phyloP scores from a whole-genome alignment of 1,284 basidiomycete species.

The Cutaneotrichosporon sp. region DNA sequence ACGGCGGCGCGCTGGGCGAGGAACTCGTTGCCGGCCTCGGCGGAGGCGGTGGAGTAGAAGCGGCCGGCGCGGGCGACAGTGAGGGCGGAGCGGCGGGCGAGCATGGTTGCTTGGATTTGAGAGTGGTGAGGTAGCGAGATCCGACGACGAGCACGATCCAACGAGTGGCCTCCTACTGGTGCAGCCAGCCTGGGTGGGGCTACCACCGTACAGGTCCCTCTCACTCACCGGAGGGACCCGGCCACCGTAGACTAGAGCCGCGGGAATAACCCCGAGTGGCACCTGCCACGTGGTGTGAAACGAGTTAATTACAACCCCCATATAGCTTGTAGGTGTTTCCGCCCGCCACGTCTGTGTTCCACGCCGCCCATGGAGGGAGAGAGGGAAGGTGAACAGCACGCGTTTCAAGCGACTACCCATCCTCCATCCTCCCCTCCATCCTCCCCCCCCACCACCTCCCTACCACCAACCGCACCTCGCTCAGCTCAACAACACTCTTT shows the following conservation, averaged over 20 bases:
- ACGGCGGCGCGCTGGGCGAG: slow-evolving; percentile 39
- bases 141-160: slow-evolving; percentile 10
- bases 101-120: slow-evolving; percentile 20
- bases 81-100: slow-evolving; percentile 25
- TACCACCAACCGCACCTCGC: too few relatives aligned
- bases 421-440: too few relatives aligned
- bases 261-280: background rate
- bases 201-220: slow-evolving; percentile 3
- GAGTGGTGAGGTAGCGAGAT: slow-evolving; percentile 12
- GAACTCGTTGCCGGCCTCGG: slow-evolving; percentile 39
- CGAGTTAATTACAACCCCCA: too few relatives aligned
- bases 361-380: background rate
- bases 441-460: too few relatives aligned
- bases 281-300: background rate
- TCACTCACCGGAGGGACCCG: slow-evolving; percentile 9
- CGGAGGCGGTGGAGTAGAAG: slow-evolving; percentile 18
- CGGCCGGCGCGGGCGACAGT: slow-evolving; percentile 28
- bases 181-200: background rate
- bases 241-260: background rate
- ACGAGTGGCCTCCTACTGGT: background rate
- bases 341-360: background rate
- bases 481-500: background rate
- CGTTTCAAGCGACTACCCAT: background rate
- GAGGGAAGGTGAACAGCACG: too few relatives aligned
- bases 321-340: background rate